These are phyloP conservation scores for Lasiodiplodia hormozganensis DNA, from an alignment of 2,329 filamentous ascomycete genomes.

Conservation along the genomic window DNA sequence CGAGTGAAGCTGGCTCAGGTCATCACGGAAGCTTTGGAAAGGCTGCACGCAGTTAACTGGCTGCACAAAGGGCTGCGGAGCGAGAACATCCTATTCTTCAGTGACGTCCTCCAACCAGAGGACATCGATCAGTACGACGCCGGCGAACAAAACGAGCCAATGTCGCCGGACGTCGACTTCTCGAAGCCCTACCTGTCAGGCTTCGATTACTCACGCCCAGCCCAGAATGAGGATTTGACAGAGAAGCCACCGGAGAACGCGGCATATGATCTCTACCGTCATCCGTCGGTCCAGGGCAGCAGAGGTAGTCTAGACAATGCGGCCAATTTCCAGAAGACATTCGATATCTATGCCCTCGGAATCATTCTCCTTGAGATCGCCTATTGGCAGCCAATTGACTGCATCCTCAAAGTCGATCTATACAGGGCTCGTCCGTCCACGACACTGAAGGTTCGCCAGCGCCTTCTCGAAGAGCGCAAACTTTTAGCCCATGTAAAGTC, in stretches of 20 bases:
- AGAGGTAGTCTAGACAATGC: conserved; percentile 27
- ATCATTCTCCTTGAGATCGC: conserved; percentile 62
- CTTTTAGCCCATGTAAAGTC: conserved; percentile 38
- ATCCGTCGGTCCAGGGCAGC: conserved; percentile 53
- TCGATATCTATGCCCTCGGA: conserved; percentile 62
- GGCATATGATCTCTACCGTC: conserved; percentile 59
- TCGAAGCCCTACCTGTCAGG: conserved; percentile 57
- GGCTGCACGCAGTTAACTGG: conserved; percentile 64
- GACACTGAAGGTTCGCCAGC: conserved; percentile 46
- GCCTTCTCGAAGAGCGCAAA: conserved; percentile 36
- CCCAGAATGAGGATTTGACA: conserved; percentile 58
- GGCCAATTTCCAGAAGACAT: conserved; percentile 54
- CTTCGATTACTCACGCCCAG: conserved; percentile 63
- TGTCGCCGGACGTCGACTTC: conserved; percentile 43
- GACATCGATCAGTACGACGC: neutral
- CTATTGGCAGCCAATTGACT: conserved; percentile 59
- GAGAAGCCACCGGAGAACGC: conserved; percentile 56
- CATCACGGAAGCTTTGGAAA: conserved; percentile 61
- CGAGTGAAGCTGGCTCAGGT: conserved; percentile 60
- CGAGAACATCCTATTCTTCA: conserved; percentile 62
- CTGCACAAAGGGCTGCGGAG: conserved; percentile 65
- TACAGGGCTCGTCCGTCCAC: conserved; percentile 47
- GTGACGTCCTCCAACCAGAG: conserved; percentile 32
- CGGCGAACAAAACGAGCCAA: neutral
- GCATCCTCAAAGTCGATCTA: conserved; percentile 50